Evolutionary conservation across 2,329 filamentous ascomycete species (phyloP), one percentile per base, ranked within the genome.

Genomic region (Penicillium thymicola): DNA sequence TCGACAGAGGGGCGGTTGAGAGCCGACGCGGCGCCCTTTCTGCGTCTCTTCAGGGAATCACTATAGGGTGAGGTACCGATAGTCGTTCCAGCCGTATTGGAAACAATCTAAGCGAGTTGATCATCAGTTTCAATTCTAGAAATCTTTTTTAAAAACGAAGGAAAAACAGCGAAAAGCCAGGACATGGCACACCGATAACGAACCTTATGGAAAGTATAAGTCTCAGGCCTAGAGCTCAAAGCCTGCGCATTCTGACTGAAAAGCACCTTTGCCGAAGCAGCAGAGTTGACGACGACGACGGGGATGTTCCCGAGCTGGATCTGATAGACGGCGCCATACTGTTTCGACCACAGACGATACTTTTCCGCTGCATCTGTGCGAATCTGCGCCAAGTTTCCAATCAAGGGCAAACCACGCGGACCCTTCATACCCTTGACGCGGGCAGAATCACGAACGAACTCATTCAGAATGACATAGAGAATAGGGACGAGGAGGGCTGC

Each of bases 41-140:
- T 78, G 34, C 85, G 77, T 5, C 84, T 77, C 68, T 88, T 88
- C 28, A 88, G 71, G 0, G 82, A 85, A 4, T 88, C 85, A 52
- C 81, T 85, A 66, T 86, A 89, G 0, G 86, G 86, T 0, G 83
- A 85, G 0, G 86, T 89, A 0, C 86, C 86, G 54, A 89, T 88
- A 0, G 86, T 89, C 0, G 85, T 88, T 6, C 85, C 85, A 1
- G 85, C 82, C 0, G 85, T 88, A 42, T 86, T 84, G 2, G 83
- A 86, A 2, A 87, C 76, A 2, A 87, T 81, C 82, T 85, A 45
- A 7, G 21, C 4, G 14, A 27, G 21, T 16, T 36, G 8, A 16
- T 16, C 21, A 9, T 51, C 25, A 30, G 32, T 13, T 10, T 11
- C 13, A n/a, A 25, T 21, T 8, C 27, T 2, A 28, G 4, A 28